Base-by-base conservation (phyloP, 2,329 filamentous ascomycete species). In the Talaromyces sp. region DNA sequence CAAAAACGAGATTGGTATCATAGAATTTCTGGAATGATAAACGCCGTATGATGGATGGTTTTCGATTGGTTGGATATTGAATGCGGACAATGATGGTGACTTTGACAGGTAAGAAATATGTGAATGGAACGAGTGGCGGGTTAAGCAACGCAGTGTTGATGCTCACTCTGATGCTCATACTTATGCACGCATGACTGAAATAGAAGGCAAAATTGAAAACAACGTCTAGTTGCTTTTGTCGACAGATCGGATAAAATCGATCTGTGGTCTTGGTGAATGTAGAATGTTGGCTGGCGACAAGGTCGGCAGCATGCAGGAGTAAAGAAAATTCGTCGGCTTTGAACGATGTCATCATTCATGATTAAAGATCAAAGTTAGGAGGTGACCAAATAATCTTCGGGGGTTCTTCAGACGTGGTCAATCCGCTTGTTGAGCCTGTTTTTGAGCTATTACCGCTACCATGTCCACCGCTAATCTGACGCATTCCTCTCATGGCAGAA, bases 351-450 rank as follows among this genome's bases (percentile, higher is more conserved):
- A 11, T 56, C 27, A 33, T 31, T 1, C 37, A 31, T 41, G 25
- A 45, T 62, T 69, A 70, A 50, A 77, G 64, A 58, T 78, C 74
- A 54, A 79, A 67, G 61, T 77, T 72, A 13, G 77, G 77, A 7
- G 75, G 77, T 37, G 73, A 67, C 77, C 76, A 79, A 66, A 78
- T 73, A 65, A 79, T 68, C 59, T 70, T 73, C 19, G 77, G 77
- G 1, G 77, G 72, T 37, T 69, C 70, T 49, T 78, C 74, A 35
- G 67, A 68, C 19, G 72, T 72, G 37, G 76, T 70, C 43, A 70
- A 78, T 4, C 76, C 70, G n/a, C 68, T 57, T 33, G 33, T 13
- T 65, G 27, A 73, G 66, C 70, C 73, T 61, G 72, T 68, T 10
- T 69, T 69, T 27, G 56, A 58, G 69, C 70, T 61, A 71, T 72